Percentiles rank a stretch among this genome's conserved stretches.
These are phyloP conservation scores for Ceratocystis cubensis DNA, from an alignment of 2,329 filamentous ascomycete genomes.

Conservation along the genomic window DNA sequence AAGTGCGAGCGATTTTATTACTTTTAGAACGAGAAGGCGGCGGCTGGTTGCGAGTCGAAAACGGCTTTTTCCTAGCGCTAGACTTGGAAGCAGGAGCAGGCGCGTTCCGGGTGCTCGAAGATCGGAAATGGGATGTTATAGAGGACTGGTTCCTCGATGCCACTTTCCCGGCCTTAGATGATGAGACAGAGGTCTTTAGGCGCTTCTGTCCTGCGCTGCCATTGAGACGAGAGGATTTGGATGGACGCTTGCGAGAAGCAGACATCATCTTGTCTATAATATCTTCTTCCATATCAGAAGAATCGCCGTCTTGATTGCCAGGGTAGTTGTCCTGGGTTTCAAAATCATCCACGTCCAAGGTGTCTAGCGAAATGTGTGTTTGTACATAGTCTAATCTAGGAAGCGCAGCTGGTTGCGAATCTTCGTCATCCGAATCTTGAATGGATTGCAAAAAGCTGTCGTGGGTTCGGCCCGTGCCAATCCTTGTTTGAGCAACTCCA, in stretches of 20 bases:
- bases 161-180: slow-evolving; percentile 22
- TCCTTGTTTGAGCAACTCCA: slow-evolving; percentile 15
- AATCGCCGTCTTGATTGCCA: slow-evolving; percentile 27
- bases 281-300: slow-evolving; percentile 38
- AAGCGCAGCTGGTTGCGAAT: slow-evolving; percentile 22
- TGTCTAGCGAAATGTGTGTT: slow-evolving; percentile 11
- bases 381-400: slow-evolving; percentile 14
- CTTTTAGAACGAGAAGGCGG: not conserved
- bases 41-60: not conserved
- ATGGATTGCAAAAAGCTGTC: slow-evolving; percentile 16
- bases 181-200: slow-evolving; percentile 24
- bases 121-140: slow-evolving; percentile 27
- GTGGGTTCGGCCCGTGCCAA: not conserved
- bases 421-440: slow-evolving; percentile 23
- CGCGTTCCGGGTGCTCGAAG: not conserved
- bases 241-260: slow-evolving; percentile 31
- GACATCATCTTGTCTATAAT: slow-evolving; percentile 40
- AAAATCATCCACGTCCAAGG: slow-evolving; percentile 9
- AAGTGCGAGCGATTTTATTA: not conserved
- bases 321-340: slow-evolving; percentile 31
- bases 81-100: not conserved
- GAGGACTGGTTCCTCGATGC: slow-evolving; percentile 27
- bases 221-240: slow-evolving; percentile 23
- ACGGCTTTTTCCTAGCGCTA: not conserved
- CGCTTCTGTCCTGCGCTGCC: slow-evolving; percentile 24